Evolutionary conservation across 2,329 filamentous ascomycete species (phyloP), one percentile per base, ranked within the genome.

Genomic region (Epicoccum nigrum): DNA sequence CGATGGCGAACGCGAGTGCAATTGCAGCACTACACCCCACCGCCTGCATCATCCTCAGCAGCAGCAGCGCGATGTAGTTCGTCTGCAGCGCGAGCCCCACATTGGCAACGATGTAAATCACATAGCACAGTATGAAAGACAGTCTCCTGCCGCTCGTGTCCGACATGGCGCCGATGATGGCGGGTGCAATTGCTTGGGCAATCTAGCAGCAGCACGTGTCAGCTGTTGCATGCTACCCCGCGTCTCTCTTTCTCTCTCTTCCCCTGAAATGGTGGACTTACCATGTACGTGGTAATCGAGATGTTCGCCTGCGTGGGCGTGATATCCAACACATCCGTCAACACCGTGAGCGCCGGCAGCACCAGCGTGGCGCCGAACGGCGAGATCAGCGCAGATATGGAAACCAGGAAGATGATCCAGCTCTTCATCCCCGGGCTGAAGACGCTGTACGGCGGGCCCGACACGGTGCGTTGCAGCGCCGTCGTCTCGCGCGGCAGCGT

Each of bases 1-100:
- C 82, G 2, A 92, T 84, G 1, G 86, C 89, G 57, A 83, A 87
- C 0, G 83, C 83, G 1, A 94, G 76, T 0, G 89, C 58, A 21
- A 77, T 76, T 2, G 73, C 73, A 8, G 73, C 72, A 21, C 72
- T 74, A 27, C 71, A 71, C 0, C 76, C 76, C 42, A 68, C 58
- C 50, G 74, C 71, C 54, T 78, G 72, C 4, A 74, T 38, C 51
- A 68, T 65, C 6, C 72, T 66, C 7, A 74, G 54, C 7, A 74
- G 50, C 6, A 74, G 60, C 2, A 74, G 57, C 4, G 70, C 71
- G 4, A 62, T 54, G 38, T 71, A 74, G 42, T 68, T 69, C 20
- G 69, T 69, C 44, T 74, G 71, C 3, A 73, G 54, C 12, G 71
- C 71, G 4, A 74, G 64, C 1, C 71, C 72, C 15, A 73, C 68